Conservation (phyloP, 73 alveolate genomes). For the Blepharisma stoltei region DNA sequence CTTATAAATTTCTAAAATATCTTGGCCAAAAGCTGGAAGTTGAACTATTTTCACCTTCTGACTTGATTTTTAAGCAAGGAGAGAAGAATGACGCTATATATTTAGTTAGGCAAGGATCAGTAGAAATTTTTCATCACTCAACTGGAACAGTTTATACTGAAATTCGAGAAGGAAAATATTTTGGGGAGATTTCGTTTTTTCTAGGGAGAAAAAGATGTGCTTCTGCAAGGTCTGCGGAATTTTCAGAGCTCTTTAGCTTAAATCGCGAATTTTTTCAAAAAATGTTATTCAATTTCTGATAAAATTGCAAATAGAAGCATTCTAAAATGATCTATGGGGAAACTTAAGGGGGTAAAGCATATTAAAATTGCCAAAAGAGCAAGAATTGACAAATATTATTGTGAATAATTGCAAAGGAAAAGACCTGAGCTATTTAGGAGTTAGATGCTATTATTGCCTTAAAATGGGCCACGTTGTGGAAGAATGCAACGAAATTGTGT, state of each 20-base stretch:
- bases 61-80: constrained; percentile 27
- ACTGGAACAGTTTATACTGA: constrained; percentile 8
- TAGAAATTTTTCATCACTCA: neutral
- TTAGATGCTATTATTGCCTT: neutral
- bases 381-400: constrained; percentile 1
- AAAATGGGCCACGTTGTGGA: constrained; percentile 22
- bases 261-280: neutral
- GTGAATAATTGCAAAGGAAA: neutral
- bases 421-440: neutral
- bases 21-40: constrained; percentile 19
- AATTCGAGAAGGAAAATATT: neutral
- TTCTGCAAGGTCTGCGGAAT: constrained; percentile 28
- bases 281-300: neutral
- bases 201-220: constrained; percentile 10
- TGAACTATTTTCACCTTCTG: constrained; percentile 17
- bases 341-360: too few species aligned
- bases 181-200: constrained; percentile 28
- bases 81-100: neutral
- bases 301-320: too few species aligned
- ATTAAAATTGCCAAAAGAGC: neutral
- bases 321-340: too few species aligned
- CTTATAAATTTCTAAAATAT: constrained; percentile 42
- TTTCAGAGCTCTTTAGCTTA: constrained; percentile 22
- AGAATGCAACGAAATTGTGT: neutral
- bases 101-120: neutral